These are phyloP conservation scores for Vigna reflexopilosa DNA, from an alignment of 306 rosid genomes.

Conservation along the genomic window DNA sequence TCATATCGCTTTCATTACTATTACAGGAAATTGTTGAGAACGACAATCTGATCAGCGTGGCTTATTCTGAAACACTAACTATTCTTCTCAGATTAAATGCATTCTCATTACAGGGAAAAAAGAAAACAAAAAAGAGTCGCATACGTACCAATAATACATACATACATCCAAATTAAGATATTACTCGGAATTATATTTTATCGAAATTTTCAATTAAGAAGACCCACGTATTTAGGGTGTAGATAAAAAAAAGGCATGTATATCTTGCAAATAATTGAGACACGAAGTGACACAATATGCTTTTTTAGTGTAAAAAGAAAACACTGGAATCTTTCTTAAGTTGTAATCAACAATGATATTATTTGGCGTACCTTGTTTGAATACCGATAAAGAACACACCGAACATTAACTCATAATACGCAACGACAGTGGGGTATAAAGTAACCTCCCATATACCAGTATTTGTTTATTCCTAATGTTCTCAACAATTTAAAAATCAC, in stretches of 20 bases:
- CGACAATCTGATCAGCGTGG: neutral
- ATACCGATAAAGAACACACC: slow-evolving; percentile 38
- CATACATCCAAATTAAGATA: slow-evolving; percentile 19
- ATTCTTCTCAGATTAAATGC: slow-evolving; percentile 12
- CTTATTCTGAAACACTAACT: neutral
- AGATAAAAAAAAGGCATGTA: neutral
- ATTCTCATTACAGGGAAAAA: neutral
- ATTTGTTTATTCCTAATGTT: slow-evolving; percentile 48
- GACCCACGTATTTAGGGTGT: slow-evolving; percentile 35
- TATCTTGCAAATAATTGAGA: slow-evolving; percentile 49
- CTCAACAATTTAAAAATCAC: slow-evolving; percentile 36
- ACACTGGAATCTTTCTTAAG: slow-evolving; percentile 37
- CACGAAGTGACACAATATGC: slow-evolving; percentile 54
- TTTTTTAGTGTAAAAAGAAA: slow-evolving; percentile 25
- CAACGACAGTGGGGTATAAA: slow-evolving; percentile 49
- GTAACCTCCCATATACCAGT: slow-evolving; percentile 43
- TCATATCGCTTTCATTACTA: slow-evolving; percentile 33
- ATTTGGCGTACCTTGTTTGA: slow-evolving; percentile 37
- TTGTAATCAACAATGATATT: slow-evolving; percentile 36
- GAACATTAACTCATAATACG: slow-evolving; percentile 45
- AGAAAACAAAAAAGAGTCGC: neutral
- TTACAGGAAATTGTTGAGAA: slow-evolving; percentile 34
- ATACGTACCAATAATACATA: slow-evolving; percentile 8
- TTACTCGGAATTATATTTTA: slow-evolving; percentile 19
- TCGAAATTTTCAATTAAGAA: slow-evolving; percentile 23